Base-by-base conservation (phyloP, 768 basidiomycete species). In the Coprinopsis sp. region DNA sequence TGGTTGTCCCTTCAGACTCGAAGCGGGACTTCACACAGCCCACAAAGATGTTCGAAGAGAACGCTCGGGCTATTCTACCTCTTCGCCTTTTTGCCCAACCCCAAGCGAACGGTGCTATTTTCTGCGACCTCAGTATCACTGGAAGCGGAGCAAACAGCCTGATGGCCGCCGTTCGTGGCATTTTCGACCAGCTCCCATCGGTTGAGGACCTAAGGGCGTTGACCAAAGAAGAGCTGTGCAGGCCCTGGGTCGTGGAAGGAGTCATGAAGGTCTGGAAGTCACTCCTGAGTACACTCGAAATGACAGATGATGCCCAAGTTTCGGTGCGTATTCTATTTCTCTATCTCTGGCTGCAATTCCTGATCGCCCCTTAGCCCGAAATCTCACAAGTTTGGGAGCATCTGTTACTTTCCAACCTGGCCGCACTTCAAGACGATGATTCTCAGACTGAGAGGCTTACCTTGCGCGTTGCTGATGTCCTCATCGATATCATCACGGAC, bases 201-300 rank as follows among this genome's bases (percentile, higher is more conserved):
- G 49, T 79, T 14, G 63, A 68, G 13, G 82, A 84, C 51, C 64
- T 88, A 25, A 69, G 79, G 18, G 61, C 72, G n/a, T 63, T 90
- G 50, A 78, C 71, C 6, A 62, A 67, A 30, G 75, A 79, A 11
- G 84, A 89, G 54, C 57, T 88, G 31, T 62, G 71, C 14, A 64
- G 62, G 45, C 68, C 70, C 5, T 79, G 75, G 67, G 68, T 81
- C 11, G 77, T 81, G 52, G 60, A 73, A 1, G 71, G 70, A 6
- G 51, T 86, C 38, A 59, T 82, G 27, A 65, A 68, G 4, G 59
- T 79, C 4, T 87, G 83, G 83, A 75, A 57, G 59, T 64, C 68
- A 52, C 63, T 74, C 19, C 41, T 76, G 50, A 59, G 63, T 22
- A 62, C 61, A 46, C 56, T 85, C 36, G 69, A 74, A 49, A 64